A percentile compares a stretch with the other conserved stretches of the same genome.
These are phyloP conservation scores for Tulasnella sp. DNA, from an alignment of 768 basidiomycete species.

Conservation along the genomic window DNA sequence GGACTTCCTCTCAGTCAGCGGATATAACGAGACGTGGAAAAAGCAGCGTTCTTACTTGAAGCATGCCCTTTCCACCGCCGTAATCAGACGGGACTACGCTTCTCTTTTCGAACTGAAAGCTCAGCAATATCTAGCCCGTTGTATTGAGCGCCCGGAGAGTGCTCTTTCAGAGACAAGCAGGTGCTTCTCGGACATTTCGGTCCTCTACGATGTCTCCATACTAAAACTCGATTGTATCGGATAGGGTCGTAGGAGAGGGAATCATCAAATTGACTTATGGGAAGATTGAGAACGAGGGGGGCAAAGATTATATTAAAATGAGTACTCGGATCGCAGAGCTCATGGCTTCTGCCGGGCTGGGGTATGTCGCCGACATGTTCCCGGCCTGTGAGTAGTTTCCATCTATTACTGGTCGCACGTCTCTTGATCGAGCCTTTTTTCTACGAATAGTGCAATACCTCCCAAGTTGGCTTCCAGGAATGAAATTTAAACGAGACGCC, in stretches of 20 bases:
- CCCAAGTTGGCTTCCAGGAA: conserved; percentile 28
- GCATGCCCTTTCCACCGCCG: background rate
- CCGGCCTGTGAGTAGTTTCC: background rate
- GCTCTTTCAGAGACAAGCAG: too few relatives aligned
- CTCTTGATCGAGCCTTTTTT: background rate
- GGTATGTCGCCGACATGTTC: background rate
- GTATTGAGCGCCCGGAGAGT: background rate
- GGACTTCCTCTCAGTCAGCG: too few relatives aligned
- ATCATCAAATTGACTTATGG: background rate
- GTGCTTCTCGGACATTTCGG: too few relatives aligned
- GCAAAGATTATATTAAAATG: background rate
- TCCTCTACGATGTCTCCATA: too few relatives aligned
- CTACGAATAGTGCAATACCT: conserved; percentile 22
- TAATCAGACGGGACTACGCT: background rate
- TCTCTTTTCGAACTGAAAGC: background rate
- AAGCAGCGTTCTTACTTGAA: background rate
- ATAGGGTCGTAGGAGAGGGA: background rate
- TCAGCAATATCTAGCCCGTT: background rate
- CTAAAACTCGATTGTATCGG: too few relatives aligned
- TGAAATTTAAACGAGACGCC: conserved; percentile 25
- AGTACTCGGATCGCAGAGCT: background rate
- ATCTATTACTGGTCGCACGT: too few relatives aligned
- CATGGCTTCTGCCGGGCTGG: background rate
- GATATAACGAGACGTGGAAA: background rate
- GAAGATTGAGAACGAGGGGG: background rate